Evolutionary conservation across 306 rosid species (phyloP), one percentile per base, ranked within the genome.

Genomic region (Notholithocarpus densiflorus): DNA sequence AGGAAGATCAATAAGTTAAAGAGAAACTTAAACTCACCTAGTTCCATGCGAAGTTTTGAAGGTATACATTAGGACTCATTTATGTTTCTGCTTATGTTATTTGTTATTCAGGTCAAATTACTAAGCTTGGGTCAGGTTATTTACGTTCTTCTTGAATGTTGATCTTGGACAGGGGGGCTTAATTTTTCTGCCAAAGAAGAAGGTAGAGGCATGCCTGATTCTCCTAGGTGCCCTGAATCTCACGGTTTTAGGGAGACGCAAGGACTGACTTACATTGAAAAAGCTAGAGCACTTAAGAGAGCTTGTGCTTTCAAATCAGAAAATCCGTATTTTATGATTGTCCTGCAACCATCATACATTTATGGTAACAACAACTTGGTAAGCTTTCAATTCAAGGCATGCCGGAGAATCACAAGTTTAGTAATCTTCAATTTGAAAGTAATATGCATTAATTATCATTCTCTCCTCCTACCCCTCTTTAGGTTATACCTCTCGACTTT

Each of bases 281-380:
- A 45, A 26, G 11, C 14, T 56, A 34, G 10, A 72, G 59, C 75
- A 48, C 57, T 23, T 71, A 31, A 65, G 17, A 75, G 78, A 11
- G 81, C 81, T 29, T 43, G 45, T 15, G 62, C 37, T 15, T 79
- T 83, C 37, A 70, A 69, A n/a, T 54, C 77, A 26, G 54, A 24
- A 40, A 57, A 60, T 15, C 87, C 77, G 13, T 73, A 23, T 27
- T 84, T 80, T 64, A 56, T 0, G 24, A 12, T 76, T 51, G 37
- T 77, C 26, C 66, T 84, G 75, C 59, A 37, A 0, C 69, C 57
- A 17, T 65, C 74, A 1, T 53, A 59, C 19, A n/a, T 71, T 27
- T 4, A 2, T 11, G 11, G 11, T 1, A 0, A 3, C 4, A 11
- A 2, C 6, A 0, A 0, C 19, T 0, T 83, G 83, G 87, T 83